Conservation (phyloP, 805 yeast genomes). For the Kazachstania psychrophila region DNA sequence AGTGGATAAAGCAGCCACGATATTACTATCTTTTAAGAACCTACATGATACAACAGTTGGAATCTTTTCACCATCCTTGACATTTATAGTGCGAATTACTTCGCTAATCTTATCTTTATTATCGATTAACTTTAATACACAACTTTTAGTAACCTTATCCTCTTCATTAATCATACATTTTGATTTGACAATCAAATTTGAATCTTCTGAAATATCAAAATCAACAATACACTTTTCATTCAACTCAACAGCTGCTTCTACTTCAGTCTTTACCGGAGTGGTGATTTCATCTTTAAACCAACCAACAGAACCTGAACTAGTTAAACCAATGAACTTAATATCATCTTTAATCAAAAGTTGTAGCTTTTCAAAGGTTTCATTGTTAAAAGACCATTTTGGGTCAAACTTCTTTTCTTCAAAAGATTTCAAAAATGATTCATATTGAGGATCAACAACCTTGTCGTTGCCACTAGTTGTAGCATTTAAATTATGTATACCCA, state of each 20-base stretch:
- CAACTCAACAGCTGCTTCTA: neutral
- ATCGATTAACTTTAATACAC: constrained; percentile 19
- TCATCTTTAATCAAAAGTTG: constrained; percentile 12
- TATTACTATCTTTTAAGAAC: neutral
- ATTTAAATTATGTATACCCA: constrained; percentile 15
- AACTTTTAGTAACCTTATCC: constrained; percentile 1
- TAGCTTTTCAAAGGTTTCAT: constrained; percentile 22
- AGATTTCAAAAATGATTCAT: constrained; percentile 23
- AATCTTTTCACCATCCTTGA: constrained; percentile 1
- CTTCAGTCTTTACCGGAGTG: constrained; percentile 11
- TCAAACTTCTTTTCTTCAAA: constrained; percentile 11
- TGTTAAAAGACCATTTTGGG: constrained; percentile 22
- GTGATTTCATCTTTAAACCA: constrained; percentile 24
- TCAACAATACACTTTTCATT: constrained; percentile 6
- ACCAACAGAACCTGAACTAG: constrained; percentile 25
- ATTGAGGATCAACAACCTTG: constrained; percentile 24
- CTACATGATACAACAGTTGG: neutral
- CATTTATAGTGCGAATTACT: constrained; percentile 14
- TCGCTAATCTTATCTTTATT: constrained; percentile 18
- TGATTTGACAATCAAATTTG: constrained; percentile 14
- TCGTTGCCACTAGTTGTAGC: neutral
- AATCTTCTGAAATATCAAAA: constrained; percentile 19
- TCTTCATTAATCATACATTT: constrained; percentile 7
- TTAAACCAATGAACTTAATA: constrained; percentile 28
- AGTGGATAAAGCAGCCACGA: constrained; percentile 20